Evolutionary conservation across 768 basidiomycete genomes (phyloP).

Genomic region (Termitomyces sp.): DNA sequence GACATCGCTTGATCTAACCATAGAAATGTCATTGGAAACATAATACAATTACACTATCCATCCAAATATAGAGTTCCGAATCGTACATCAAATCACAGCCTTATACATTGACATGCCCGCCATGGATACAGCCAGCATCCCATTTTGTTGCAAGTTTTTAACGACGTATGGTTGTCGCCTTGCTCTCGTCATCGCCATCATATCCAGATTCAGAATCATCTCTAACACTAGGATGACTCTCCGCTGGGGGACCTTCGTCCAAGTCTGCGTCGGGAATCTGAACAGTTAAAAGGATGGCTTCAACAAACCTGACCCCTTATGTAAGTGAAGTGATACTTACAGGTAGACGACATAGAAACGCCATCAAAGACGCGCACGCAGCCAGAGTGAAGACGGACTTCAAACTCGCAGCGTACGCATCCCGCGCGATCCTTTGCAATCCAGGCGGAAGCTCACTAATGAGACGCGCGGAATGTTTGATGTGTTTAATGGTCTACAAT

Average conservation of each 20-base stretch:
- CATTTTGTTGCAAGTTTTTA: background rate
- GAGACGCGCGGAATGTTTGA: slow-evolving; percentile 53
- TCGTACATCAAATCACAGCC: background rate
- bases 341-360: slow-evolving; percentile 50
- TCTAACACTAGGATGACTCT: background rate
- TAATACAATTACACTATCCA: background rate
- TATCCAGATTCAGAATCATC: slow-evolving; percentile 17
- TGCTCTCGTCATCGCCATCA: slow-evolving; percentile 18
- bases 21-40: background rate
- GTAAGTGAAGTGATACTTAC: slow-evolving; percentile 29
- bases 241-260: slow-evolving; percentile 7
- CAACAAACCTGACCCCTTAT: background rate
- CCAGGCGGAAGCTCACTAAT: slow-evolving; percentile 45
- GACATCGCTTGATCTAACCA: background rate
- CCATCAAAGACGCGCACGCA: slow-evolving; percentile 45
- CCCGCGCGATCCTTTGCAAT: slow-evolving; percentile 48
- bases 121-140: background rate
- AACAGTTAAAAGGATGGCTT: background rate
- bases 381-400: slow-evolving; percentile 55
- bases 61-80: background rate
- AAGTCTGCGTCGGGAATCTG: slow-evolving; percentile 25
- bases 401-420: slow-evolving; percentile 52
- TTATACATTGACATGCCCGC: background rate
- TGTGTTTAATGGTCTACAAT: slow-evolving; percentile 45
- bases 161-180: slow-evolving; percentile 1